Evolutionary conservation across 805 yeast genomes (phyloP), one percentile per base, ranked within the genome.

Genomic region (Metschnikowia reukaufii): DNA sequence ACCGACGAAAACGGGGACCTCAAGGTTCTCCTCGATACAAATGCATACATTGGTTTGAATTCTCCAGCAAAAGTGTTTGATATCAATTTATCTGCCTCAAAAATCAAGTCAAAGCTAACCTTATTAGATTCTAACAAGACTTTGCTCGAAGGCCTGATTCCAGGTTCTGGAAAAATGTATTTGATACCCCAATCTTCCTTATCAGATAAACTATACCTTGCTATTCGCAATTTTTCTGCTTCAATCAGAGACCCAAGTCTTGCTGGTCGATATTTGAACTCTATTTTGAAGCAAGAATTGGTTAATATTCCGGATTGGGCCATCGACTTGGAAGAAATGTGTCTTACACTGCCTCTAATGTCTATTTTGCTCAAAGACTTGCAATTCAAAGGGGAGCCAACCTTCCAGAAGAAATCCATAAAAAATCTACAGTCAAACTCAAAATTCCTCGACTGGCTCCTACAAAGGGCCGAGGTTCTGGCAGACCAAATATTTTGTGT

Each of bases 121-220:
- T 35, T 45, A n/a, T 20, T n/a, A 9, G 37, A 27, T 8, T 12
- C 13, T 12, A n/a, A 20, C 8, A 13, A n/a, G 12, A 16, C 19
- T 4, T 25, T 47, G 19, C 36, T 47, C 4, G 38, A 42, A 33
- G 46, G 38, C 9, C 34, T 18, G 33, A 32, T 42, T 4, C 23
- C 21, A 7, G 44, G 47, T 42, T 29, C 30, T 10, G 34, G 44
- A 9, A 25, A 30, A 7, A 18, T 25, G 12, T 3, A 20, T 8
- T 21, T 36, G n/a, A n/a, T 12, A 13, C 15, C 29, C 2, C 23
- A 17, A 8, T 17, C 29, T 5, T 67, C 76, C 20, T 67, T 53
- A 0, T 73, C 66, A 12, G 74, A 69, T 1, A 73, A 70, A 4
- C 63, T 68, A 9, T 75, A 75, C 51, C 68, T 75, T 45, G 70